Conservation (phyloP, 306 rosid species). For the Myrica gale region DNA sequence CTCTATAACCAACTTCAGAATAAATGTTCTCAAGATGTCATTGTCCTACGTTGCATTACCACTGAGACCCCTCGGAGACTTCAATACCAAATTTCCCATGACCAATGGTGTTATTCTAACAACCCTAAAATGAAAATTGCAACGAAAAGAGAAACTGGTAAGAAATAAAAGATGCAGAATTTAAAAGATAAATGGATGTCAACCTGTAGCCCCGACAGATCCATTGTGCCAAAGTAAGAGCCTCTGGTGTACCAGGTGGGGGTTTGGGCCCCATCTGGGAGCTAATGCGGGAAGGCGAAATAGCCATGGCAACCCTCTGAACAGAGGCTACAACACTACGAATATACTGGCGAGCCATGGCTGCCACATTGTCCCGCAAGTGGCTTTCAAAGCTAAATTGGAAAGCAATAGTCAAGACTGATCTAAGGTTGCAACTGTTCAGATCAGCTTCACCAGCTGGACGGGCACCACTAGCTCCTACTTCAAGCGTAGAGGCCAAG, state of each 20-base stretch:
- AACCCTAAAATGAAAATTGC: background rate
- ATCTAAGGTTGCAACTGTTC: conserved; percentile 66
- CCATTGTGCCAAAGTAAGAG: conserved; percentile 86
- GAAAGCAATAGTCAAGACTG: conserved; percentile 91
- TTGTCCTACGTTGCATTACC: too few relatives aligned
- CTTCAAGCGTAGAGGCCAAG: conserved; percentile 90
- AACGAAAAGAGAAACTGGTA: background rate
- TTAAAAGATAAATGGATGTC: background rate
- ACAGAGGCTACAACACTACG: conserved; percentile 92
- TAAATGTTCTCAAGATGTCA: too few relatives aligned
- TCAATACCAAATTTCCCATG: background rate
- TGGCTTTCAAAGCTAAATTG: conserved; percentile 91
- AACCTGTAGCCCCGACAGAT: conserved; percentile 79
- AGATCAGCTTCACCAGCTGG: conserved; percentile 53
- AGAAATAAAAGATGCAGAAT: background rate
- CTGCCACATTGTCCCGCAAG: conserved; percentile 81
- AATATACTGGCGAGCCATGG: conserved; percentile 98
- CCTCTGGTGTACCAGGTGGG: conserved; percentile 89
- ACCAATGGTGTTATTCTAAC: background rate
- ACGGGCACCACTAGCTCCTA: conserved; percentile 62
- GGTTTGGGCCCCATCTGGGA: conserved; percentile 66
- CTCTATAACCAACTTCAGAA: too few relatives aligned
- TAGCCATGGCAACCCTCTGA: conserved; percentile 98
- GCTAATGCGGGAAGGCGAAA: conserved; percentile 72
- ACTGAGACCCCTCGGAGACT: background rate